Evolutionary conservation across 2,329 filamentous ascomycete species (phyloP), one percentile per base, ranked within the genome.

Genomic region (Fusarium sambucinum): DNA sequence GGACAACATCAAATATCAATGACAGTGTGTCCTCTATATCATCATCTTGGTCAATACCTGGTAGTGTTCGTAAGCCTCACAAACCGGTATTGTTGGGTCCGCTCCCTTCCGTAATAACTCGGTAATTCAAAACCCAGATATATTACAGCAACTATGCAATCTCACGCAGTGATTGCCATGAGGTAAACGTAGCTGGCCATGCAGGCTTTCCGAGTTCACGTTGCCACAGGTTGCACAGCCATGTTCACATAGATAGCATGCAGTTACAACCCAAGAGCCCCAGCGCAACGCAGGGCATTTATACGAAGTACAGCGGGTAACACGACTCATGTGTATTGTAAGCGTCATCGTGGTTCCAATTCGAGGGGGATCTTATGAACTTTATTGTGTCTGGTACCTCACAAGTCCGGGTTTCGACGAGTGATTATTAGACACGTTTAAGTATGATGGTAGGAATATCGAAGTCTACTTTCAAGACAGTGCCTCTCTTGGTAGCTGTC

Each of bases 231-330:
- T 67, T 66, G 35, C 35, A 54, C 66, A 47, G 45, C 46, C 21
- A 21, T 35, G 9, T 57, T 42, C 27, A 38, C 19, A 21, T 50
- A 51, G 17, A 55, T 56, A 32, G 33, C 25, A 45, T 55, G 19
- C 27, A 37, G 55, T 56, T 62, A 47, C 52, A 69, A 58, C 51
- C 44, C 56, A 53, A 37, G 42, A 23, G 29, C n/a, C 27, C 30
- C 41, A 23, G 61, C 63, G 52, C 23, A 53, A 68, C 60, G 50
- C 27, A 57, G 33, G 27, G 27, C 25, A 27, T 12, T 50, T 51
- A 56, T 62, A 63, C 61, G 55, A 62, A 66, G 44, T 51, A 51
- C 47, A 58, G 10, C 13, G 50, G n/a, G 29, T 56, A 32, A 30
- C 55, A 44, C 54, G 60, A 40, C 29, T 29, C 32, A n/a, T 38